Conservation (phyloP, 148 eudicot species). For the Camellia lanceoleosa region DNA sequence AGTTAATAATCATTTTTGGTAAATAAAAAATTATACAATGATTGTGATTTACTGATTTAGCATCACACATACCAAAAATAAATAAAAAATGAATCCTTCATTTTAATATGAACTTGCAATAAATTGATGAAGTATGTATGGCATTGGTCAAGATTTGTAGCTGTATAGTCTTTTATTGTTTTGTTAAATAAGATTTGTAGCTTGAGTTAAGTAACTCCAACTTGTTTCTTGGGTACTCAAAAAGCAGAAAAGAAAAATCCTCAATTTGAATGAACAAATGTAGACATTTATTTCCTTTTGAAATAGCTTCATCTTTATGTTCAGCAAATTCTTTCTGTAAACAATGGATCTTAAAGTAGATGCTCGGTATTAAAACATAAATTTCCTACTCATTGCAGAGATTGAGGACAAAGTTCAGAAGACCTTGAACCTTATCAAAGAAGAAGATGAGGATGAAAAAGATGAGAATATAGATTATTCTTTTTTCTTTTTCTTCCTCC, state of each 20-base stretch:
- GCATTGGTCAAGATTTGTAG: not conserved
- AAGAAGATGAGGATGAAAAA: constrained; percentile 26
- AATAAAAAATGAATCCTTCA: not conserved
- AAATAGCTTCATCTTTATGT: not conserved
- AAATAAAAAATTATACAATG: not conserved
- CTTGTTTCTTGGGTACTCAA: not conserved
- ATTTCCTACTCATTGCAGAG: constrained; percentile 40
- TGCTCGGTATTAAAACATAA: not conserved
- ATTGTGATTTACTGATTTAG: not conserved
- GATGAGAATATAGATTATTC: constrained; percentile 38
- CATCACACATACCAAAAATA: not conserved
- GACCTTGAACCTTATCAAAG: constrained; percentile 50
- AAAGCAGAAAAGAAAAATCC: not conserved
- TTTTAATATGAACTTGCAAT: not conserved
- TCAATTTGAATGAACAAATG: not conserved
- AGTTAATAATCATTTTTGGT: too few relatives aligned
- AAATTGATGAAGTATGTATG: not conserved
- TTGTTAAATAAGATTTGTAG: too few relatives aligned
- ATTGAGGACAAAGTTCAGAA: constrained; percentile 53
- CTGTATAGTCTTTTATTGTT: too few relatives aligned
- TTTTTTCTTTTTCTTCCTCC: constrained; percentile 64
- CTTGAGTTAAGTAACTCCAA: too few relatives aligned
- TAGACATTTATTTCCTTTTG: not conserved
- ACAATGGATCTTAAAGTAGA: too few relatives aligned
- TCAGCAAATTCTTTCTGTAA: not conserved